Percentiles rank a stretch among this genome's conserved stretches.
phyloP scores from a whole-genome alignment of 2,329 filamentous ascomycete genomes.

The Thermoascus crustaceus region DNA sequence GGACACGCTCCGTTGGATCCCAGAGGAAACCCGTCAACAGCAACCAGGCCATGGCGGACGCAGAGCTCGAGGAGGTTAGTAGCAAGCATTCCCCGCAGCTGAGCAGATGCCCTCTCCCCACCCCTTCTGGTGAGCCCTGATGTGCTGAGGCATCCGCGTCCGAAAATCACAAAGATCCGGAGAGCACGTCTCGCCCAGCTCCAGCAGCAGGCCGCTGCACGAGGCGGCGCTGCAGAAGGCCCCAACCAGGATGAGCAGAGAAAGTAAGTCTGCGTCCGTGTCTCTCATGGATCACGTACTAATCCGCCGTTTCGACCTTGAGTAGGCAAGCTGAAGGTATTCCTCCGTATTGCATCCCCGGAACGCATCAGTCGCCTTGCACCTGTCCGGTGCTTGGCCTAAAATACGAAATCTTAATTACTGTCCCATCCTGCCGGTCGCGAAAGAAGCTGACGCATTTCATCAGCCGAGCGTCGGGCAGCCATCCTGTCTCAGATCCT shows the following conservation, averaged over 20 bases:
- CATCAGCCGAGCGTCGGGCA: constrained; percentile 25
- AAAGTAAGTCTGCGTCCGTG: constrained; percentile 46
- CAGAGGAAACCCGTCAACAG: constrained; percentile 9
- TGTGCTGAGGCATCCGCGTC: constrained; percentile 1
- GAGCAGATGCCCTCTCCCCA: too few species aligned
- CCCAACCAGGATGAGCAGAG: constrained; percentile 56
- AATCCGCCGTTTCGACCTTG: too few species aligned
- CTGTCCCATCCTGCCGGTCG: too few species aligned
- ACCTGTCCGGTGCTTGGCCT: too few species aligned
- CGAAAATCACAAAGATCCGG: constrained; percentile 58
- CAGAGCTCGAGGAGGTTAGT: constrained; percentile 55
- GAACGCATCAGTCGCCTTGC: neutral
- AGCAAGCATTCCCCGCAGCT: too few species aligned
- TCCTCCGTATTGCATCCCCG: neutral
- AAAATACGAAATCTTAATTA: too few species aligned
- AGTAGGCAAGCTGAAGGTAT: constrained; percentile 6
- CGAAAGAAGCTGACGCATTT: constrained; percentile 6
- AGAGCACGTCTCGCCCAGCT: constrained; percentile 90
- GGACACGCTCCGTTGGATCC: neutral
- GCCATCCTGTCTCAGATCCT: constrained; percentile 83
- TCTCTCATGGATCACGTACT: too few species aligned
- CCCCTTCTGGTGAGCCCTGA: too few species aligned
- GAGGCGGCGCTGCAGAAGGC: constrained; percentile 40
- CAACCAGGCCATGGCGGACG: constrained; percentile 64
- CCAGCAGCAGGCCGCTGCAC: constrained; percentile 56